Evolutionary conservation across 768 basidiomycete species (phyloP).

Genomic region (Termitomyces sp.): DNA sequence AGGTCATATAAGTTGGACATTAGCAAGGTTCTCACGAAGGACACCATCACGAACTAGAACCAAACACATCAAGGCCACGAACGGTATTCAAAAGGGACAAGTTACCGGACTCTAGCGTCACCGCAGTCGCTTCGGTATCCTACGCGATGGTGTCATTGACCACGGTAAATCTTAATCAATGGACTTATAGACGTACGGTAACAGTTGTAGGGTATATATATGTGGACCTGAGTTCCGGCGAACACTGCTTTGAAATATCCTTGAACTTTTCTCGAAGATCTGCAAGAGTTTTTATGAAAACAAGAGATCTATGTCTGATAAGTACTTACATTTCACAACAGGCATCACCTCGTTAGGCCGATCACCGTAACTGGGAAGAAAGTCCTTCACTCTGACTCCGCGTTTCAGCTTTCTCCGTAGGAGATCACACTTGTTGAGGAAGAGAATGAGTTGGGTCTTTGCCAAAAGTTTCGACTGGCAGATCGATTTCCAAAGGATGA

Average conservation of each 20-base stretch:
- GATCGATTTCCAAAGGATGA: slow-evolving; percentile 65
- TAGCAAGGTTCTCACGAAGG: slow-evolving; percentile 48
- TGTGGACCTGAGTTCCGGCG: slow-evolving; percentile 47
- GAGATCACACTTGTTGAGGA: slow-evolving; percentile 67
- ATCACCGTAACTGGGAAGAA: slow-evolving; percentile 62
- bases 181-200: slow-evolving; percentile 40
- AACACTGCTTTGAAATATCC: slow-evolving; percentile 52
- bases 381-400: slow-evolving; percentile 51
- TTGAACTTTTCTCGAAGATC: slow-evolving; percentile 69
- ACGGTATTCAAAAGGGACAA: not conserved
- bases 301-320: not conserved
- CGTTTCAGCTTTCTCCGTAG: slow-evolving; percentile 57
- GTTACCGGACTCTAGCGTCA: slow-evolving; percentile 50
- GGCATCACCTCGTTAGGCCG: slow-evolving; percentile 60
- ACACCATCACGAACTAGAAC: slow-evolving; percentile 55
- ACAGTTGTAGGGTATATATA: slow-evolving; percentile 70
- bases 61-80: not conserved
- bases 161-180: not conserved
- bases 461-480: slow-evolving; percentile 61
- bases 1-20: slow-evolving; percentile 44
- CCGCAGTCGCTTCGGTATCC: slow-evolving; percentile 60
- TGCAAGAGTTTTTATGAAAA: slow-evolving; percentile 16
- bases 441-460: slow-evolving; percentile 54
- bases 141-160: slow-evolving; percentile 15
- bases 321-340: slow-evolving; percentile 58